A percentile compares a stretch with the other conserved stretches of the same genome.
Conservation (phyloP, 192 early-diverging fungal species). For the Cetraspora pellucida region DNA sequence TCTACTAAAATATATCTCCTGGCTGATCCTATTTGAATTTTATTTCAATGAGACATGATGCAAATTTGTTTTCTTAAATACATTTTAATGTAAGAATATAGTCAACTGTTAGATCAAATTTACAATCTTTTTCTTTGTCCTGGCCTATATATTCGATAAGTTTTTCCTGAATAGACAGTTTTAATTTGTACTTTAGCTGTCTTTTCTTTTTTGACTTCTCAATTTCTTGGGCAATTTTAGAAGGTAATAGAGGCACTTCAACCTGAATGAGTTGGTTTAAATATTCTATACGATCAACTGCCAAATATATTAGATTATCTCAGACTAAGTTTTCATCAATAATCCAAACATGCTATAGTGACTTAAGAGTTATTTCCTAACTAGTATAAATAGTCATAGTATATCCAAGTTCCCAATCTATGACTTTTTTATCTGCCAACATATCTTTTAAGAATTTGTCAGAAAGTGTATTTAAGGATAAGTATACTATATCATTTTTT, state of each 20-base stretch:
- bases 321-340: constrained; percentile 26
- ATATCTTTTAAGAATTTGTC: constrained; percentile 29
- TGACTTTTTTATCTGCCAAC: constrained; percentile 13
- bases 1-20: constrained; percentile 14
- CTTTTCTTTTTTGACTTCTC: constrained; percentile 10
- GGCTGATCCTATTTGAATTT: neutral
- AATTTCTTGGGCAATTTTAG: neutral
- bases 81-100: constrained; percentile 25
- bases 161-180: constrained; percentile 22
- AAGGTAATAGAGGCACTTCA: constrained; percentile 19
- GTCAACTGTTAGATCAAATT: constrained; percentile 31
- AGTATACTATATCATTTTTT: constrained; percentile 34
- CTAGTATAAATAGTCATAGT: constrained; percentile 20
- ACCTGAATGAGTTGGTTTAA: constrained; percentile 24
- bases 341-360: constrained; percentile 25
- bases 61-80: constrained; percentile 21
- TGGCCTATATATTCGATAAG: constrained; percentile 16
- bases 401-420: constrained; percentile 28
- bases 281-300: constrained; percentile 32
- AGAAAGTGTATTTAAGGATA: constrained; percentile 25
- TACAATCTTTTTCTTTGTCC: constrained; percentile 14
- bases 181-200: neutral
- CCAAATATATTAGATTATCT: constrained; percentile 26
- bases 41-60: constrained; percentile 26
- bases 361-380: constrained; percentile 28